Evolutionary conservation across 768 basidiomycete genomes (phyloP), one percentile per base, ranked within the genome.

Genomic region (Hygrocybe coccinea): DNA sequence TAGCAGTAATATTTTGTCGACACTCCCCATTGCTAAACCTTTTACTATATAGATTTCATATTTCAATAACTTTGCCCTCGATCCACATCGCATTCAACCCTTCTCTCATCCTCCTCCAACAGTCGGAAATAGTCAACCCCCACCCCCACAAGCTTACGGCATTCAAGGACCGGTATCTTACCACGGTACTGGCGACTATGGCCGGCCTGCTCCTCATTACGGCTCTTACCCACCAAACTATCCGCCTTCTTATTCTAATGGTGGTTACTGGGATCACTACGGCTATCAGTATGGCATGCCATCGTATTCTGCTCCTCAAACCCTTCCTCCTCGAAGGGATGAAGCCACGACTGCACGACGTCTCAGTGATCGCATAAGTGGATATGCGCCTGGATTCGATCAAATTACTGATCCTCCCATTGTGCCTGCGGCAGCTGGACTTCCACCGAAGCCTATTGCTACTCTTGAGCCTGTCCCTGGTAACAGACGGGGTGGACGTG

Each of bases 31-130:
- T 21, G 46, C 60, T 46, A 41, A 41, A 58, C 54, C 60, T 58
- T 58, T 56, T 56, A 51, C 55, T 36, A 19, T 39, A 38, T 62
- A 95, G 93, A 67, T 95, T 57, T 81, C 89, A 36, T 91, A 88
- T 71, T 94, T 93, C 77, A 97, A 98, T 71, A 93, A 89, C 69
- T 99, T 95, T 69, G 92, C 90, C 29, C 83, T 98, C 56, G 97
- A 98, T 74, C 95, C 97, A 54, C 90, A 94, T 63, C 89, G 86
- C 60, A 87, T 97, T 58, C 87, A 89, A 64, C 89, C 90, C 6
- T 87, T 91, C 70, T 79, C 82, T 21, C 89, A 91, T 66, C 84
- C 89, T 57, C 91, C 90, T 55, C 76, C 81, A 43, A 66, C 76
- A 21, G 73, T 79, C 46, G 86, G 86, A n/a, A 85, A 82, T 54